Conservation (phyloP, 192 early-diverging fungal species). For the Coemansia sp. region DNA sequence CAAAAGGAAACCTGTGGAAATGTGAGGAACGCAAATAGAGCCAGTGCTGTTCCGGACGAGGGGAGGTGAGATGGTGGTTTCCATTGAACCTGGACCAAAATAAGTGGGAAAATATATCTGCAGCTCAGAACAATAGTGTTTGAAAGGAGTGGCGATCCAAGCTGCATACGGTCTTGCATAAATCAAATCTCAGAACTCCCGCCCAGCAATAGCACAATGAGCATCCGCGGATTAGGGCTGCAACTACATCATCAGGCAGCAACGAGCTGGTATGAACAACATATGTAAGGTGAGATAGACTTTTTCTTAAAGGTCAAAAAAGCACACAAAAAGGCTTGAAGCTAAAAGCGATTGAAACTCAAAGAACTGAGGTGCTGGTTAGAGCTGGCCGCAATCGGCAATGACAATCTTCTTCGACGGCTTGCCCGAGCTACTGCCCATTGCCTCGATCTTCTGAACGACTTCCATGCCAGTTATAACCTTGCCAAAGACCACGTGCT, state of each 20-base stretch:
- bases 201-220: too few relatives aligned
- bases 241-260: too few relatives aligned
- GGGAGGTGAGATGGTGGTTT: not conserved
- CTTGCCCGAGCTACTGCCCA: constrained; percentile 54
- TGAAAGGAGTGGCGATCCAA: not conserved
- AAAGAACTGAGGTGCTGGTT: not conserved
- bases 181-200: too few relatives aligned
- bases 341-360: not conserved
- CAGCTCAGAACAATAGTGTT: not conserved
- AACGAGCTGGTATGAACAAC: too few relatives aligned
- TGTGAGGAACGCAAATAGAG: not conserved
- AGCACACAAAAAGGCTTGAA: not conserved
- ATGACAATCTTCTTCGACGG: constrained; percentile 61
- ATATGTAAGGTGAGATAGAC: too few relatives aligned
- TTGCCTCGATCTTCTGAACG: constrained; percentile 72
- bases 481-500: constrained; percentile 80
- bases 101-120: not conserved
- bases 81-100: not conserved
- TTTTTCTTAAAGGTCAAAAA: not conserved
- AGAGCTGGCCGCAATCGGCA: constrained; percentile 70
- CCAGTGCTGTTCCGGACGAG: not conserved
- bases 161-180: too few relatives aligned
- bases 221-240: too few relatives aligned
- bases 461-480: constrained; percentile 75
- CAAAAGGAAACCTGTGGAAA: not conserved